Percentiles rank a stretch among this genome's conserved stretches.
phyloP scores from a whole-genome alignment of 139 green algal species.

The Volvox reticuliferus region DNA sequence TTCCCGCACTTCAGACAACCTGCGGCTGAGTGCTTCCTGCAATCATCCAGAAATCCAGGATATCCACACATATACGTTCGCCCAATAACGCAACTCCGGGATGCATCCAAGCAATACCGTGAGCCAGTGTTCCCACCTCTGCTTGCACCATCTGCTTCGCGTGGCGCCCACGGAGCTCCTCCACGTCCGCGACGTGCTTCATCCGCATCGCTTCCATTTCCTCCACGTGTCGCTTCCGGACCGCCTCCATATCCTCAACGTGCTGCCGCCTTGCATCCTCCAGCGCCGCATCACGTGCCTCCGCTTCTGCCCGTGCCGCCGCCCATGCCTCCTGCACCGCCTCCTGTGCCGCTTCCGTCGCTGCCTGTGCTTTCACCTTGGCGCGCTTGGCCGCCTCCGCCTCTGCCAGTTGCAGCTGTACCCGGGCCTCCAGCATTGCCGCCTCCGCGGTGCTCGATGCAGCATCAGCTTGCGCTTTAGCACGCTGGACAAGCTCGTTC shows the following conservation, averaged over 20 bases:
- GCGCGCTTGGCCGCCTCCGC: neutral
- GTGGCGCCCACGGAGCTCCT: neutral
- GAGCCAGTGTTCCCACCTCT: neutral
- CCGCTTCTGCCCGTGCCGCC: neutral
- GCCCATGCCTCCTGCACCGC: neutral
- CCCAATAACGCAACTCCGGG: neutral
- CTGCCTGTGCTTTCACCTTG: neutral
- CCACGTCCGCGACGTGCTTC: neutral
- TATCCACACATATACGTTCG: neutral
- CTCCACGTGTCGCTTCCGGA: neutral
- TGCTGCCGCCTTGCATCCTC: neutral
- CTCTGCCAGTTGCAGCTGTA: neutral
- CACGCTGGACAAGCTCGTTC: neutral
- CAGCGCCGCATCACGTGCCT: neutral
- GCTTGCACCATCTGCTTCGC: conserved; percentile 4
- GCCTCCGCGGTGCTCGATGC: neutral
- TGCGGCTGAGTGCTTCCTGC: neutral
- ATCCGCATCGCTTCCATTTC: neutral
- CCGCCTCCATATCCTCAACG: neutral
- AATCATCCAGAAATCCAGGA: neutral
- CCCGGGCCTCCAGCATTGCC: neutral
- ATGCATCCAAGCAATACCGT: neutral
- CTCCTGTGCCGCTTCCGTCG: neutral
- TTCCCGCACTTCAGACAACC: neutral
- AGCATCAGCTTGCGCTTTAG: neutral